These are phyloP conservation scores for Arachis stenosperma DNA, from an alignment of 306 rosid genomes.

Conservation along the genomic window DNA sequence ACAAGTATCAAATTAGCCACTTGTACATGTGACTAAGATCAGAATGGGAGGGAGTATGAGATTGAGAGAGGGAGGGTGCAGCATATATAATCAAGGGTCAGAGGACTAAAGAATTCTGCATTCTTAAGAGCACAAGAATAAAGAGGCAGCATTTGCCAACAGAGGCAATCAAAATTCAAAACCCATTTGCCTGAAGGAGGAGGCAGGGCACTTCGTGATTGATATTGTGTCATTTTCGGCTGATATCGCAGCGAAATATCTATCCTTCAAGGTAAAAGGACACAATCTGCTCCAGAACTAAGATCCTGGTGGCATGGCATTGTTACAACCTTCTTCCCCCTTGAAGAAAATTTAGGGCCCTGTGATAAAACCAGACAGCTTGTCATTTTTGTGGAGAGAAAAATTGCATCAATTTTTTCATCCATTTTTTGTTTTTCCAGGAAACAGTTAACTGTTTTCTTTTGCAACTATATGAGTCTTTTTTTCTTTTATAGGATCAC, in stretches of 20 bases:
- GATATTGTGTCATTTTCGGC: constrained; percentile 31
- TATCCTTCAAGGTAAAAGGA: constrained; percentile 43
- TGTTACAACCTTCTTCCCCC: constrained; percentile 44
- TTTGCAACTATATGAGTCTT: constrained; percentile 51
- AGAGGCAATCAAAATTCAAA: constrained; percentile 36
- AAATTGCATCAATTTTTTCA: constrained; percentile 48
- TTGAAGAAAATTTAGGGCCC: constrained; percentile 54
- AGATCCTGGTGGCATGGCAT: constrained; percentile 43
- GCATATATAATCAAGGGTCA: constrained; percentile 38
- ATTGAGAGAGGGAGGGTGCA: constrained; percentile 31
- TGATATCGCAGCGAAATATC: constrained; percentile 30
- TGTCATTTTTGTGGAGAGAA: constrained; percentile 50
- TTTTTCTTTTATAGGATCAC: constrained; percentile 51
- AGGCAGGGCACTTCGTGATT: constrained; percentile 27
- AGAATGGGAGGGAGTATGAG: constrained; percentile 31
- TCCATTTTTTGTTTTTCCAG: constrained; percentile 38
- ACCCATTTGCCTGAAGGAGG: constrained; percentile 38
- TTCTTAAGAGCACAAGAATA: constrained; percentile 35
- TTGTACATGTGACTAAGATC: constrained; percentile 43
- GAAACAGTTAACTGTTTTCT: constrained; percentile 38
- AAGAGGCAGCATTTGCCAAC: constrained; percentile 41
- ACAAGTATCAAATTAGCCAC: constrained; percentile 41
- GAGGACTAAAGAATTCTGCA: constrained; percentile 46
- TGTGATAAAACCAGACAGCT: constrained; percentile 67
- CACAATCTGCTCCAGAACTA: constrained; percentile 45